phyloP scores from a whole-genome alignment of 78 protist species.

The Guillardia theta region DNA sequence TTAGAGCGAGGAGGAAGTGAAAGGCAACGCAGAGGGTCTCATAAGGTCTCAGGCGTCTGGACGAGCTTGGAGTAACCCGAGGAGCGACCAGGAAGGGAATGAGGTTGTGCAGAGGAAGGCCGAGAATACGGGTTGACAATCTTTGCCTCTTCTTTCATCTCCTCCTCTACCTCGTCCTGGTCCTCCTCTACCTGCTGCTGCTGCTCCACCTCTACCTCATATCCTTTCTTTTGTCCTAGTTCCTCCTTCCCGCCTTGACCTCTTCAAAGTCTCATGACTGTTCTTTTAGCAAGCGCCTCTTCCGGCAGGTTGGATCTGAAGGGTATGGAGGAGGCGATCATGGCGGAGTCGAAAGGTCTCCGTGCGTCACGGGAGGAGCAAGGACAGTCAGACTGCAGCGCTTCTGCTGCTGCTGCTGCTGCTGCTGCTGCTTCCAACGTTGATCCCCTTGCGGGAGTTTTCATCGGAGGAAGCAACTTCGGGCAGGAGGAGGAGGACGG shows the following conservation, averaged over 20 bases:
- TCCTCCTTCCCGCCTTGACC: too few species aligned
- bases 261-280: too few species aligned
- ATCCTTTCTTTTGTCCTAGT: too few species aligned
- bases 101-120: too few species aligned
- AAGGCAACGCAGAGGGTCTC: not conserved
- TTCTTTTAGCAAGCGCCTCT: not conserved
- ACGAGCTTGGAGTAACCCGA: not conserved
- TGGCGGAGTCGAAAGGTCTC: not conserved
- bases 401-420: not conserved
- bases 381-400: not conserved
- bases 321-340: not conserved
- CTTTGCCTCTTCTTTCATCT: too few species aligned
- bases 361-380: too few species aligned
- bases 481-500: not conserved
- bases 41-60: not conserved
- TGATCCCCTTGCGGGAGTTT: not conserved
- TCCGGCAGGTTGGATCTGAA: not conserved
- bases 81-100: not conserved
- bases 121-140: too few species aligned
- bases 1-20: not conserved
- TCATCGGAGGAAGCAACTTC: not conserved
- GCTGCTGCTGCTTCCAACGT: not conserved
- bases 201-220: too few species aligned
- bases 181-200: too few species aligned
- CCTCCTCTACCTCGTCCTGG: too few species aligned